Percentiles rank a stretch among this genome's conserved stretches.
Evolutionary conservation across 768 basidiomycete species (phyloP).

Genomic region (Suillus subluteus): DNA sequence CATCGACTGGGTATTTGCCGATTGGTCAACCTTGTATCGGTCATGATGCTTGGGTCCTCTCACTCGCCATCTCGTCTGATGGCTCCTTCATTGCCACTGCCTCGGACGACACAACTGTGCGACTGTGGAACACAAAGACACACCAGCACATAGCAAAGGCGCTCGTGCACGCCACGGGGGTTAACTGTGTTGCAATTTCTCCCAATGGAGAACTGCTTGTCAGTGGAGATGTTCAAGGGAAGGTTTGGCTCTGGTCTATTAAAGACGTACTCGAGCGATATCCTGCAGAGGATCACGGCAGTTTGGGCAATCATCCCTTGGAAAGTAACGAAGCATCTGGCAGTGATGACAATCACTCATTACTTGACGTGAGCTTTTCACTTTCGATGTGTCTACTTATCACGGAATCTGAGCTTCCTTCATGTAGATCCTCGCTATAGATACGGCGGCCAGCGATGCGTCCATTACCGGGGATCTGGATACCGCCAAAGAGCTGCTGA

Average conservation of each 20-base stretch:
- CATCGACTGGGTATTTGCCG: neutral
- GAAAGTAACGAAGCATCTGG: neutral
- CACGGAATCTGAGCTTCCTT: neutral
- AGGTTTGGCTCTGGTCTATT: constrained; percentile 2
- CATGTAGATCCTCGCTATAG: neutral
- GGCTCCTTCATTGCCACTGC: constrained; percentile 4
- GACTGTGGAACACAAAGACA: constrained; percentile 1
- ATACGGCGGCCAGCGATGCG: neutral
- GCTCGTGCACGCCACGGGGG: neutral
- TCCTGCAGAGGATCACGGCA: neutral
- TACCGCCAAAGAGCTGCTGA: neutral
- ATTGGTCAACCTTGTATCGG: neutral
- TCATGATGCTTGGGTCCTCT: neutral
- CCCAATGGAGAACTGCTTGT: constrained; percentile 6
- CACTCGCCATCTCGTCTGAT: constrained; percentile 4
- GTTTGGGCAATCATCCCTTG: neutral
- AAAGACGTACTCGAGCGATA: neutral
- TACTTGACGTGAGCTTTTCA: neutral
- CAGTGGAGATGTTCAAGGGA: constrained; percentile 17
- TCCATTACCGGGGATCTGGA: neutral
- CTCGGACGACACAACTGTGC: neutral
- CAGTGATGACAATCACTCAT: neutral
- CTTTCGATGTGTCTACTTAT: neutral
- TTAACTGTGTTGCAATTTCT: neutral
- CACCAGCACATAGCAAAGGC: neutral